phyloP scores from a whole-genome alignment of 805 yeast species.

The Jamesozyma spencerorum region DNA sequence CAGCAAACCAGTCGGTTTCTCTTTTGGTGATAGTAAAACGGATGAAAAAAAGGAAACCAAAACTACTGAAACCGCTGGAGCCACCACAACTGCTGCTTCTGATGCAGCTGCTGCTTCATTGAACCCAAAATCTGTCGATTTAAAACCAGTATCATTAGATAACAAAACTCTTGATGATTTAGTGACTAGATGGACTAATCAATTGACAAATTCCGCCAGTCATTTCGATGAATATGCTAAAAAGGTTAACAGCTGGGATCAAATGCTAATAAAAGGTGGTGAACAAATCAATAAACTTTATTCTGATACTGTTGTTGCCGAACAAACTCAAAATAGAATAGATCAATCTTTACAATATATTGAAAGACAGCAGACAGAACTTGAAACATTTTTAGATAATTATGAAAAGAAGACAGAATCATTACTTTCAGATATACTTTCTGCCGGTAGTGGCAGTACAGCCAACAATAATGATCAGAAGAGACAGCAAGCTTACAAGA shows the following conservation, averaged over 20 bases:
- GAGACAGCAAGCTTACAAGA: constrained; percentile 78
- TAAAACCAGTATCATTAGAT: constrained; percentile 67
- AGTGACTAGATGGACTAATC: constrained; percentile 87
- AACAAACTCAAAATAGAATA: constrained; percentile 71
- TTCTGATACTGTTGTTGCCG: constrained; percentile 71
- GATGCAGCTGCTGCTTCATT: constrained; percentile 1
- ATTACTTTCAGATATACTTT: constrained; percentile 30
- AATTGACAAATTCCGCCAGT: constrained; percentile 60
- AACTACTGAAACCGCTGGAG: not conserved
- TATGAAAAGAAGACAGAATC: constrained; percentile 49
- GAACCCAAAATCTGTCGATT: constrained; percentile 45
- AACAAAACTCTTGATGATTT: constrained; percentile 90
- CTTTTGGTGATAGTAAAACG: constrained; percentile 5
- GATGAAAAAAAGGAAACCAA: not conserved
- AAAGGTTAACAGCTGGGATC: constrained; percentile 80
- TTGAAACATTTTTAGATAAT: constrained; percentile 70
- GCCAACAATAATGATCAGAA: constrained; percentile 55
- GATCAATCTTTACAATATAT: constrained; percentile 83
- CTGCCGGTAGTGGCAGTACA: constrained; percentile 19
- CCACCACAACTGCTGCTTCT: not conserved
- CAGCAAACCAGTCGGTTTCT: constrained; percentile 6
- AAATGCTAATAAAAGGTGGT: constrained; percentile 71
- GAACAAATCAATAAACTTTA: constrained; percentile 73
- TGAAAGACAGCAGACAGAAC: constrained; percentile 85
- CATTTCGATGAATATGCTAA: constrained; percentile 69